Conservation (phyloP, 2,329 filamentous ascomycete species). For the Penicillium sp. region DNA sequence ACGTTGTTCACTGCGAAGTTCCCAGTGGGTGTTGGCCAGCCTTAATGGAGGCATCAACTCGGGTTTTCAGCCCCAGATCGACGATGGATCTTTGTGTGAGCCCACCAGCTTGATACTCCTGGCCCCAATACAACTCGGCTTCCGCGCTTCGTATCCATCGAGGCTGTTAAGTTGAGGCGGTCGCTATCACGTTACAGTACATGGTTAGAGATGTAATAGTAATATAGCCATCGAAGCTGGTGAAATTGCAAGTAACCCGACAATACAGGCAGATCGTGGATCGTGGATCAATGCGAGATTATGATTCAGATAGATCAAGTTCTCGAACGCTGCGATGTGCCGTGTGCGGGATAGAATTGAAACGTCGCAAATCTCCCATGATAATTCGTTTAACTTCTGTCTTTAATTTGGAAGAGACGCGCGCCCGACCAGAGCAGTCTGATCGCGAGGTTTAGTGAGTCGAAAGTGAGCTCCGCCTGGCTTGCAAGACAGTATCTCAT, state of each 20-base stretch:
- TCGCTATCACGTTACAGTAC: background rate
- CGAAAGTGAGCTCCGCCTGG: background rate
- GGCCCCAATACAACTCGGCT: background rate
- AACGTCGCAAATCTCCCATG: slow-evolving; percentile 13
- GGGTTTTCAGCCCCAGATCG: slow-evolving; percentile 39
- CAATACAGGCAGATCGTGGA: slow-evolving; percentile 4
- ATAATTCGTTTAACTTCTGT: background rate
- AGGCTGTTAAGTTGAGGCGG: background rate
- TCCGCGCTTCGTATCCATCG: background rate
- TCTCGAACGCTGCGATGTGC: slow-evolving; percentile 13
- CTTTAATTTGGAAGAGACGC: background rate
- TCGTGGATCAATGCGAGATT: slow-evolving; percentile 1
- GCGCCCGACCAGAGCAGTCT: slow-evolving; percentile 4
- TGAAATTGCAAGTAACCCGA: background rate
- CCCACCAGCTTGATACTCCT: slow-evolving; percentile 1
- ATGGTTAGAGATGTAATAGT: background rate
- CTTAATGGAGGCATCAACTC: slow-evolving; percentile 13
- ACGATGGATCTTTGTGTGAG: slow-evolving; percentile 14
- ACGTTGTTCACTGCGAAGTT: slow-evolving; percentile 25
- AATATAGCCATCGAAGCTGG: background rate
- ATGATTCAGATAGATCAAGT: slow-evolving; percentile 15
- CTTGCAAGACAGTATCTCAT: background rate
- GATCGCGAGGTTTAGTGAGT: background rate
- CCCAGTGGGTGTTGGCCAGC: slow-evolving; percentile 19
- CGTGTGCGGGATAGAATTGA: slow-evolving; percentile 17